Evolutionary conservation across 2,329 filamentous ascomycete genomes (phyloP), one percentile per base, ranked within the genome.

Genomic region (Plectosphaerella sp.): DNA sequence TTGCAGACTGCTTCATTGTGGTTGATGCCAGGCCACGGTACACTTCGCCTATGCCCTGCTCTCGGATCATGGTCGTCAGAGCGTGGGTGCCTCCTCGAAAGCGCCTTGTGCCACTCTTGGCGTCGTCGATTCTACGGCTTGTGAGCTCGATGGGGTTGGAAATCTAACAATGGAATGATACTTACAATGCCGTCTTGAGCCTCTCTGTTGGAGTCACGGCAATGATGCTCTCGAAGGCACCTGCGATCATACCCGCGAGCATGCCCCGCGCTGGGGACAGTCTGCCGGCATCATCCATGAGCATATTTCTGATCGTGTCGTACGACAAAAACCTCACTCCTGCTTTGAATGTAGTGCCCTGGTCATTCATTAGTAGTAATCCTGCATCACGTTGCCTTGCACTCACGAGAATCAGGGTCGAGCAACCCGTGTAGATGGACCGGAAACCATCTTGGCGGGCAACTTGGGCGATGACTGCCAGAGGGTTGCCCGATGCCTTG

Each of bases 131-230:
- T 1, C 64, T 67, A 41, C 5, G 16, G 14, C 16, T n/a, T 25
- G 45, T 35, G 48, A 39, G 41, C 15, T 39, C 33, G 12, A 41
- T 9, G 16, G 36, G 14, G 11, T 25, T 1, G 1, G 15, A 35
- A 11, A 22, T 15, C 2, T 25, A 10, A 39, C 25, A 25, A 22
- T 20, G 25, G 4, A 16, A 20, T 5, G 12, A 15, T 35, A 61
- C 65, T 50, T 70, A 64, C 59, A 87, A 62, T 0, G 83, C 83
- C 1, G 85, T 88, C 63, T 88, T 88, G 61, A 88, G 80, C 15
- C 84, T 74, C 60, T 88, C 85, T 0, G 82, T 86, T 0, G 85
- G 85, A 2, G 84, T 88, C 1, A 88, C 84, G 2, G 83, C 83
- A n/a, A 79, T 75, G 0, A 84, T 72, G 51, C 77, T 82, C 16